Percentiles rank a stretch among this genome's conserved stretches.
These are phyloP conservation scores for Westerdykella ornata DNA, from an alignment of 2,329 filamentous ascomycete species.

Conservation along the genomic window DNA sequence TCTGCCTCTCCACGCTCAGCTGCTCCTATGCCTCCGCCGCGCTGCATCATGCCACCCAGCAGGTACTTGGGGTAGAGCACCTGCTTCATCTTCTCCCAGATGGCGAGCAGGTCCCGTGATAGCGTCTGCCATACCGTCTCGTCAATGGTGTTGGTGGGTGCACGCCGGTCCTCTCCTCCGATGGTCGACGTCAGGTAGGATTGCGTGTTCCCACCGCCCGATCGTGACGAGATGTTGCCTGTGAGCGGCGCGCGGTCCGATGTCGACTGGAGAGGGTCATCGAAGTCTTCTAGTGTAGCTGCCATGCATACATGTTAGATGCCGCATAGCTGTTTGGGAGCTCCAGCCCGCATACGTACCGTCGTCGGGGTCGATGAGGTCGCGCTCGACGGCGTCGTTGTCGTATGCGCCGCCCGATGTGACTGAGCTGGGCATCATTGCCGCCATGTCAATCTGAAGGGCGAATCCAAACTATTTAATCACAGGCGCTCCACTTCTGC, in stretches of 20 bases:
- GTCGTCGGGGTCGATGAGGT: conserved; percentile 50
- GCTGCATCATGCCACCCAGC: conserved; percentile 59
- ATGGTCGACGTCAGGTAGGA: conserved; percentile 83
- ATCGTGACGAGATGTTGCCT: conserved; percentile 67
- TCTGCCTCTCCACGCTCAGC: conserved; percentile 52
- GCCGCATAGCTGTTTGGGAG: conserved; percentile 8
- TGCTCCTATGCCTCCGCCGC: conserved; percentile 51
- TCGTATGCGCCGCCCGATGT: conserved; percentile 40
- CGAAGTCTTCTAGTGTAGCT: conserved; percentile 88
- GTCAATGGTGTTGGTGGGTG: conserved; percentile 89
- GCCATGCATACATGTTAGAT: not conserved
- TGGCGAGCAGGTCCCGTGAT: conserved; percentile 79
- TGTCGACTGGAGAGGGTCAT: conserved; percentile 67
- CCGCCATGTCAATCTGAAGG: conserved; percentile 31
- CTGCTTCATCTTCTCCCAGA: conserved; percentile 98
- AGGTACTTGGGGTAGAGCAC: conserved; percentile 95
- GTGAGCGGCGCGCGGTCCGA: conserved; percentile 73
- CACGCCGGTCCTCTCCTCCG: conserved; percentile 84
- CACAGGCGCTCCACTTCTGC: no score
- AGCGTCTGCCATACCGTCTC: conserved; percentile 97
- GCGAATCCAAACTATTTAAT: no score
- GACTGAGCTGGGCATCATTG: conserved; percentile 41
- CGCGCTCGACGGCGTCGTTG: conserved; percentile 43
- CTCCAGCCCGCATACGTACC: conserved; percentile 30
- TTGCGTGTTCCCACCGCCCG: conserved; percentile 54